phyloP scores from a whole-genome alignment of 2,329 filamentous ascomycete species.

The Zalaria obscura region DNA sequence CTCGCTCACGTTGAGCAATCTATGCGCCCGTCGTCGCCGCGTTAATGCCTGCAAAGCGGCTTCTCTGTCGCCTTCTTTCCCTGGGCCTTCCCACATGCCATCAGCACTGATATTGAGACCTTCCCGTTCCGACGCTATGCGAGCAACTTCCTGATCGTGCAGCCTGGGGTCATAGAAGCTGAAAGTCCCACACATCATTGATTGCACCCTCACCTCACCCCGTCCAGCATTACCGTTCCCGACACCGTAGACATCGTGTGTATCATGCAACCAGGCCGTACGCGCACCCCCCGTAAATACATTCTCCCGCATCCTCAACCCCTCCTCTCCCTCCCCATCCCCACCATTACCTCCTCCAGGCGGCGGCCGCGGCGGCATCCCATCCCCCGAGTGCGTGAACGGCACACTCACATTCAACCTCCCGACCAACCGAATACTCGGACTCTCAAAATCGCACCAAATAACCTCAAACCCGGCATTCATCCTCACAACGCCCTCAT shows the following conservation, averaged over 20 bases:
- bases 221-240: slow-evolving; percentile 25
- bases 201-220: slow-evolving; percentile 28
- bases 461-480: slow-evolving; percentile 58
- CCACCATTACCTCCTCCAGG: slow-evolving; percentile 9
- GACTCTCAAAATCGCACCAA: slow-evolving; percentile 44
- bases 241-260: slow-evolving; percentile 10
- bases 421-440: slow-evolving; percentile 27
- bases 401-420: slow-evolving; percentile 34
- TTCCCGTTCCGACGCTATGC: slow-evolving; percentile 19
- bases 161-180: slow-evolving; percentile 31
- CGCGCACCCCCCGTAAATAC: no score
- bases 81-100: slow-evolving; percentile 23
- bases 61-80: slow-evolving; percentile 11
- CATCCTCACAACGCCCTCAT: slow-evolving; percentile 47
- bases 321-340: no score
- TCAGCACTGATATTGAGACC: slow-evolving; percentile 27
- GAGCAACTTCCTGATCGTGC: slow-evolving; percentile 14
- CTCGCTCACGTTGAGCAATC: slow-evolving; percentile 9
- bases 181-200: slow-evolving; percentile 28
- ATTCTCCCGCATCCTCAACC: no score
- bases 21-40: slow-evolving; percentile 10
- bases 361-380: slow-evolving; percentile 19
- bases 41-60: slow-evolving; percentile 17
- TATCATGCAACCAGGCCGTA: slow-evolving; percentile 7
- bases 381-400: slow-evolving; percentile 11